Base-by-base conservation (phyloP, 129 eudicot genomes). In the Flaveria robusta region DNA sequence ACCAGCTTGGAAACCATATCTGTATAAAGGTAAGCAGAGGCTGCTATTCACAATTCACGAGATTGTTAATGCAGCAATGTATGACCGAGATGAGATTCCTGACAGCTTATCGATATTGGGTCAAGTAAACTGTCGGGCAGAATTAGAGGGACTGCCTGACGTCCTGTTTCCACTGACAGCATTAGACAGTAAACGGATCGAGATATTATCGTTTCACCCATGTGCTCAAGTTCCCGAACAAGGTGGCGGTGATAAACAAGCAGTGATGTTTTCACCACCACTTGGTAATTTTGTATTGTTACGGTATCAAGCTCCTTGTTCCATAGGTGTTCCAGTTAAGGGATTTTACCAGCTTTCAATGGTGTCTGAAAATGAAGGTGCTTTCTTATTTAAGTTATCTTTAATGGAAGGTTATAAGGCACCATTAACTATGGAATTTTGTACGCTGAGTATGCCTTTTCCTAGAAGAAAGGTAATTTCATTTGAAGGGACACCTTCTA, bases 281-380 rank as follows among this genome's bases (percentile, higher is more conserved):
- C 81, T 89, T n/a, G 97, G 99, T 24, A 95, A 95, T 74, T 95
- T 95, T 69, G 89, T 90, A 23, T 81, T 95, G 41, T 72, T 95
- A 81, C 88, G 92, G 27, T 95, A 91, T 80, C 93, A 85, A 81
- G 88, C 88, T 18, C 78, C 77, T 18, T 87, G 92, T 67, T 80
- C 81, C 18, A 45, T 84, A 69, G 90, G 92, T 42, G 89, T 89
- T 75, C 99, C 99, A 43, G 42, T 95, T 27, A 89, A 91, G 75
- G 99, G 99, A 29, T 95, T 95, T 82, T 91, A 95, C 83, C 97
- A 95, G 92, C 91, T 95, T 15, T 95, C 99, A 12, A 91, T 95
- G 99, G 99, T 95, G 50, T 95, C 99, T 0, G 99, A 95, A 86
- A 95, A 95, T 79, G 99, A 95, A 86, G 99, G 99, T 19, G 99